Evolutionary conservation across 805 yeast species (phyloP).

Genomic region (Kazachstania psychrophila): DNA sequence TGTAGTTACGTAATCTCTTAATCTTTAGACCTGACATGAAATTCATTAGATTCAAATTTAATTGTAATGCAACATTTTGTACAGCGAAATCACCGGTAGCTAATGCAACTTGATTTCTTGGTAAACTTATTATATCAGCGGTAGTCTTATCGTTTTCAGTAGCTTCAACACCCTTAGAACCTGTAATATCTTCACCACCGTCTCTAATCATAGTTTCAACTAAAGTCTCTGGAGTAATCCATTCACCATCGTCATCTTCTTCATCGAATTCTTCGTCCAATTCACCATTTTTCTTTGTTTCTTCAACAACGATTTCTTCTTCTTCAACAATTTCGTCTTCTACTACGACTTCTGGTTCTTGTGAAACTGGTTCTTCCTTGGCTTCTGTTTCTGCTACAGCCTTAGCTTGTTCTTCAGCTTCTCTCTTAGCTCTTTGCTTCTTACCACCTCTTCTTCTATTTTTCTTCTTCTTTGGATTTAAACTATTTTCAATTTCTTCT

Average conservation of each 20-base stretch:
- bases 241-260: constrained; percentile 73
- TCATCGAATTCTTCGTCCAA: constrained; percentile 31
- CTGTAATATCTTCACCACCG: constrained; percentile 45
- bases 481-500: constrained; percentile 2
- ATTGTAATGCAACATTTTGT: constrained; percentile 87
- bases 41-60: constrained; percentile 82
- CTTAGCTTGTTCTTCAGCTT: neutral
- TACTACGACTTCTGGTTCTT: constrained; percentile 1
- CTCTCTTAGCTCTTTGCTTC: constrained; percentile 52
- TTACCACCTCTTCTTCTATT: constrained; percentile 58
- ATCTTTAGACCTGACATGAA: constrained; percentile 76
- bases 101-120: constrained; percentile 63
- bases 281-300: constrained; percentile 8
- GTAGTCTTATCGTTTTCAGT: constrained; percentile 22
- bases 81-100: constrained; percentile 96
- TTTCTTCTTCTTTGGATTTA: constrained; percentile 5
- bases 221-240: constrained; percentile 89
- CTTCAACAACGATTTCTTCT: constrained; percentile 1
- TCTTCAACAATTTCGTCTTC: neutral
- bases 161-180: constrained; percentile 31
- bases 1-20: constrained; percentile 76
- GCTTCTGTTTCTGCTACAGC: neutral
- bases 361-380: neutral
- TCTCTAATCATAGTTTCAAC: constrained; percentile 62
- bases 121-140: constrained; percentile 17